phyloP scores from a whole-genome alignment of 306 rosid genomes.

The Gastrolobium bilobum region DNA sequence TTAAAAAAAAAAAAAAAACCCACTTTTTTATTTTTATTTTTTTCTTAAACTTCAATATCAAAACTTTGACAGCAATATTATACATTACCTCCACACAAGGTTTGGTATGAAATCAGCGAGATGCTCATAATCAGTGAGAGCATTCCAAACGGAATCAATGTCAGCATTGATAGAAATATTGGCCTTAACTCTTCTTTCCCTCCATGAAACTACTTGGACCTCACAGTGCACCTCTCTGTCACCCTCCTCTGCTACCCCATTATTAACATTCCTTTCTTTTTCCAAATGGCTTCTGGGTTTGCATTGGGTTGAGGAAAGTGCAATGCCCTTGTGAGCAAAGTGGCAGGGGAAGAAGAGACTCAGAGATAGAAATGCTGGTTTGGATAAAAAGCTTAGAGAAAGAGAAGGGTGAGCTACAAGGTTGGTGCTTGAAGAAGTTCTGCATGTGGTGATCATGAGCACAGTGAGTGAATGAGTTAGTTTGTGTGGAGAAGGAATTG shows the following conservation, averaged over 20 bases:
- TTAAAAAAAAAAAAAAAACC: too few relatives aligned
- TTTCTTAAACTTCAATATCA: neutral
- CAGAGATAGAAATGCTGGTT: constrained; percentile 42
- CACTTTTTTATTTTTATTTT: neutral
- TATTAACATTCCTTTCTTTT: neutral
- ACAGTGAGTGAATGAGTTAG: constrained; percentile 13
- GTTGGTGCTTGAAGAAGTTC: constrained; percentile 55
- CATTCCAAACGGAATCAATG: constrained; percentile 79
- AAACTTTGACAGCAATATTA: neutral
- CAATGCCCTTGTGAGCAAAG: constrained; percentile 46
- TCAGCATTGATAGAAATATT: constrained; percentile 70
- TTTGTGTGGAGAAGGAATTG: neutral
- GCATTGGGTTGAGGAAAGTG: constrained; percentile 56
- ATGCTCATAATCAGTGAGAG: constrained; percentile 91
- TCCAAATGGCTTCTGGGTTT: constrained; percentile 50
- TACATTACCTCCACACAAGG: constrained; percentile 79
- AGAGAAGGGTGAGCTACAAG: constrained; percentile 46
- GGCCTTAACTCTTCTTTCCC: constrained; percentile 82
- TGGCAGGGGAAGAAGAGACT: constrained; percentile 34
- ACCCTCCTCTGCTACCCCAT: constrained; percentile 28
- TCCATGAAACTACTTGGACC: constrained; percentile 86
- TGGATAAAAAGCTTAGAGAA: constrained; percentile 39
- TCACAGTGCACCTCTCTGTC: constrained; percentile 76
- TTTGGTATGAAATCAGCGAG: constrained; percentile 93
- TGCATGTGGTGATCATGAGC: constrained; percentile 63